Evolutionary conservation across 495 filamentous ascomycete species (phyloP).

Genomic region (Penicillium antarcticum): DNA sequence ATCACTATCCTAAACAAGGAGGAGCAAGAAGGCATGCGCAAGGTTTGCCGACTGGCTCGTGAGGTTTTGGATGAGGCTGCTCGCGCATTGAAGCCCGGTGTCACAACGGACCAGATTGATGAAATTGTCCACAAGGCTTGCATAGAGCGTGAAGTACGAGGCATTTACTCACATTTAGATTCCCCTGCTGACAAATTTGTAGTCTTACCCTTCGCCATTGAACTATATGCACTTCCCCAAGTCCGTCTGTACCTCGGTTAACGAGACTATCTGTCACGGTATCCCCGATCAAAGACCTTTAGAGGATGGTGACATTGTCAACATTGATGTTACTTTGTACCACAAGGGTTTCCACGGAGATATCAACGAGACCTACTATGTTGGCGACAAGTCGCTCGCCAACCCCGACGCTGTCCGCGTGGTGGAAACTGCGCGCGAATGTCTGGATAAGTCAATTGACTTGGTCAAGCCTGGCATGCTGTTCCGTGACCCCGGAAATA

Average conservation of each 20-base stretch:
- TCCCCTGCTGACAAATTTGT: conserved; percentile 13
- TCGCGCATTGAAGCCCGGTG: conserved; percentile 72
- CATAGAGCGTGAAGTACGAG: conserved; percentile 80
- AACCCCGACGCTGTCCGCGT: conserved; percentile 81
- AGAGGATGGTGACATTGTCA: conserved; percentile 82
- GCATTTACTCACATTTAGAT: not conserved
- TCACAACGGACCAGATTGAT: conserved; percentile 96
- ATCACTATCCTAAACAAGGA: conserved; percentile 76
- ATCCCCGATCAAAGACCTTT: conserved; percentile 80
- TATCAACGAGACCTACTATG: conserved; percentile 90
- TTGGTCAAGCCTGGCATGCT: conserved; percentile 82
- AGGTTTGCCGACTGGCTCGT: conserved; percentile 81
- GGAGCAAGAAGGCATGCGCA: conserved; percentile 85
- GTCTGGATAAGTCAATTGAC: conserved; percentile 77
- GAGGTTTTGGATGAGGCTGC: conserved; percentile 94
- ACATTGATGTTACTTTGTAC: conserved; percentile 85
- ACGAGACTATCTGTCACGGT: conserved; percentile 96
- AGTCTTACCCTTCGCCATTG: conserved; percentile 95
- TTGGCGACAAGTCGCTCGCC: conserved; percentile 70
- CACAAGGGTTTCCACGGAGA: conserved; percentile 87
- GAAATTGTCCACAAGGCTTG: conserved; percentile 95
- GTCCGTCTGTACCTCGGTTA: conserved; percentile 91
- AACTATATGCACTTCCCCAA: conserved; percentile 98
- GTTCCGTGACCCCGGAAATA: conserved; percentile 78
- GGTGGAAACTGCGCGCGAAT: conserved; percentile 77